These are phyloP conservation scores for Penicillium flavigenum DNA, from an alignment of 495 filamentous ascomycete species.

Conservation along the genomic window DNA sequence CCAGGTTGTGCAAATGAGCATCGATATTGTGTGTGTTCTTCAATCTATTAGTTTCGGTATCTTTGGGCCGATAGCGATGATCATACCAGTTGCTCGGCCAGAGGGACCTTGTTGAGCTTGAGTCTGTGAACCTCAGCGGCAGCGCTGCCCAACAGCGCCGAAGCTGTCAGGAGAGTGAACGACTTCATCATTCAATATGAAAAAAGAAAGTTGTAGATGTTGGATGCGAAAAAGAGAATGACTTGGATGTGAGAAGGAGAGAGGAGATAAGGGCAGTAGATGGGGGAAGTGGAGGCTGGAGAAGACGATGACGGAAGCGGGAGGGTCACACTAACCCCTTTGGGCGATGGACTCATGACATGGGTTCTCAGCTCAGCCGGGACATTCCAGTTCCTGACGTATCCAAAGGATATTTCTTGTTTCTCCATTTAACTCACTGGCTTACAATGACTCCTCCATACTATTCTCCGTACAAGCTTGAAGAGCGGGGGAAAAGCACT, in stretches of 20 bases:
- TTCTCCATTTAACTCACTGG: background rate
- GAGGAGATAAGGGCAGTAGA: slow-evolving; percentile 23
- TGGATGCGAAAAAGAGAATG: slow-evolving; percentile 23
- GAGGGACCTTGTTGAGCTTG: slow-evolving; percentile 94
- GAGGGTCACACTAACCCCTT: slow-evolving; percentile 13
- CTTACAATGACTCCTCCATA: background rate
- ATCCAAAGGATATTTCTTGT: background rate
- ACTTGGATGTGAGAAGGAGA: slow-evolving; percentile 22
- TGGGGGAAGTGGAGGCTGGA: slow-evolving; percentile 19
- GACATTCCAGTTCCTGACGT: background rate
- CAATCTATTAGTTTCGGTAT: slow-evolving; percentile 20
- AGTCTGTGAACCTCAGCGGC: slow-evolving; percentile 86
- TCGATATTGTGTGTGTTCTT: slow-evolving; percentile 77
- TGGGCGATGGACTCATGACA: slow-evolving; percentile 9
- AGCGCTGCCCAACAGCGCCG: slow-evolving; percentile 78
- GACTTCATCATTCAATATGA: slow-evolving; percentile 70
- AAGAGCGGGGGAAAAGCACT: background rate
- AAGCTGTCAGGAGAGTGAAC: slow-evolving; percentile 68
- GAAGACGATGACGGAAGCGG: slow-evolving; percentile 29
- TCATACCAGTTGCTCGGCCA: slow-evolving; percentile 88
- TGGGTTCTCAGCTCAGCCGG: background rate
- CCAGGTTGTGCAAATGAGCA: slow-evolving; percentile 74
- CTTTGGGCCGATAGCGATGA: slow-evolving; percentile 2
- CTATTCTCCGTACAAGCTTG: background rate
- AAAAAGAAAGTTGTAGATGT: slow-evolving; percentile 8